These are phyloP conservation scores for Grosmannia huntii DNA, from an alignment of 2,329 filamentous ascomycete genomes.

Conservation along the genomic window DNA sequence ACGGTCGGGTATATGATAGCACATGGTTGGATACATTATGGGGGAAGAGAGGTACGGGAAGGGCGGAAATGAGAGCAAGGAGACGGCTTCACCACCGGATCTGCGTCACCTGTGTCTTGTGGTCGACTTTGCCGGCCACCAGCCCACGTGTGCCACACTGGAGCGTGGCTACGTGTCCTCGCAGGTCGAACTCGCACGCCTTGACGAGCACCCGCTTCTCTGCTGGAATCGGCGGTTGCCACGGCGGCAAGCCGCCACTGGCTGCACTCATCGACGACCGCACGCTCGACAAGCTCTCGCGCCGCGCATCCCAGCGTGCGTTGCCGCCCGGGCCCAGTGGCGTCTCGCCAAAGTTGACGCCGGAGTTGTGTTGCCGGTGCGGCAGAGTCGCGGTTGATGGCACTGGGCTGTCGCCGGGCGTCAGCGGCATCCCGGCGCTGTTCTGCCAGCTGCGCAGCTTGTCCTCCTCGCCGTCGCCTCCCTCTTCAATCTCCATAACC, in stretches of 20 bases:
- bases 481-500: conserved; percentile 43
- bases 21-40: no score
- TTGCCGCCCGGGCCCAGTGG: conserved; percentile 31
- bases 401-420: conserved; percentile 16
- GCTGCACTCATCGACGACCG: not conserved
- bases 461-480: conserved; percentile 19
- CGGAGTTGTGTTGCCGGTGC: conserved; percentile 4
- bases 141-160: conserved; percentile 41
- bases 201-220: conserved; percentile 43
- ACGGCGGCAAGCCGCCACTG: no score
- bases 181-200: conserved; percentile 43
- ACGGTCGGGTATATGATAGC: no score
- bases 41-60: no score
- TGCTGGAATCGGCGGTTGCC: conserved; percentile 28
- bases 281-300: conserved; percentile 8
- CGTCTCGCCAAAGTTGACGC: conserved; percentile 21
- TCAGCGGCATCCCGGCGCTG: conserved; percentile 10
- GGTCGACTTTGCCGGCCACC: conserved; percentile 31
- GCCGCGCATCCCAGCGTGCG: conserved; percentile 24
- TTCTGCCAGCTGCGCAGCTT: no score
- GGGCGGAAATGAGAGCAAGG: no score
- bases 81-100: conserved; percentile 31
- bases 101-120: conserved; percentile 30
- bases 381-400: not conserved
- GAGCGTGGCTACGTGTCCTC: conserved; percentile 34